Evolutionary conservation across 1,284 basidiomycete species (phyloP), one percentile per base, ranked within the genome.

Genomic region (Ustilago cynodontis): DNA sequence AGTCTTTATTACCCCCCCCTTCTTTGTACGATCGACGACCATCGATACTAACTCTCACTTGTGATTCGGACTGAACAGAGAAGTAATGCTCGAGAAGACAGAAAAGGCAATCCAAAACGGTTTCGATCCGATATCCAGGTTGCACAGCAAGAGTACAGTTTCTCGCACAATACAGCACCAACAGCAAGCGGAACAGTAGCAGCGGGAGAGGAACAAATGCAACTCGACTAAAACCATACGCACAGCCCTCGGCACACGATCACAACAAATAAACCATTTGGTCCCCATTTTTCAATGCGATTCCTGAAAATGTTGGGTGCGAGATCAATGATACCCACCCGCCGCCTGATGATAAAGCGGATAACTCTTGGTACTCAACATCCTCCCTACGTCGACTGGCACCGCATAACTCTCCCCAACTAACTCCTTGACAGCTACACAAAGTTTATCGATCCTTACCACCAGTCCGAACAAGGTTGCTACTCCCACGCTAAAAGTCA

Each of bases 381-480:
- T 68, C 13, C 69, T 18, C 47, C 65, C 53, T 14, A 77, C 70
- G 22, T 78, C 77, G 4, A 59, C 67, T 0, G 77, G 66, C 24
- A 83, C 71, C 0, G 71, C 65, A 28, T 92, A 93, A 76, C 92
- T 91, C 82, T 93, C 92, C 0, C 92, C 93, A 0, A 93, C 92
- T 55, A 93, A 87, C 82, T 93, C 91, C 82, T 93, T 93, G 16
- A 90, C 89, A 1, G 92, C 92, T 1, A 93, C 80, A 91, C 93
- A 92, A 53, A 93, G 86, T 64, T 89, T 87, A 78, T 93, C 93
- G 43, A 93, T 85, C 5, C 91, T 88, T 13, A 89, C 89, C 33
- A 93, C 87, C 56, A 93, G 89, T 0, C 89, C 89, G 72, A 90
- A 93, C 0, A 91, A 88, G 1, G 91, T 92, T 0, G 91, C 89